These are phyloP conservation scores for Penicillium vulpinum DNA, from an alignment of 2,329 filamentous ascomycete genomes.

Conservation along the genomic window DNA sequence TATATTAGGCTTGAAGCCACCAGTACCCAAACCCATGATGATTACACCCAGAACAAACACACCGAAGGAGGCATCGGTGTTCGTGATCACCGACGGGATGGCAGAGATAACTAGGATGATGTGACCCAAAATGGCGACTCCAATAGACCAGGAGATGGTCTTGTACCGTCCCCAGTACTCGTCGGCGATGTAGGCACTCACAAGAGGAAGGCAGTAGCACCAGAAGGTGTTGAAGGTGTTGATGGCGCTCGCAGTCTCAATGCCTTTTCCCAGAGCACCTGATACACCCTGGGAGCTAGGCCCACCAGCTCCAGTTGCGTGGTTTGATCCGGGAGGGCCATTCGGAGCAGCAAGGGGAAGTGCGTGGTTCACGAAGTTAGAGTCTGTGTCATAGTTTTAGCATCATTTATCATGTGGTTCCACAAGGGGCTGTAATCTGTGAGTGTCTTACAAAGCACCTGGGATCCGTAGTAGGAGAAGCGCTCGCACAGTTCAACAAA, in stretches of 20 bases:
- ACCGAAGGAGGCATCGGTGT: not conserved
- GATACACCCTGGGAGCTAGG: not conserved
- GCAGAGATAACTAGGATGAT: not conserved
- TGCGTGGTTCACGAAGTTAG: not conserved
- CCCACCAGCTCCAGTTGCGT: not conserved
- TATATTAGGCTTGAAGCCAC: not conserved
- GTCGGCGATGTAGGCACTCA: slow-evolving; percentile 67
- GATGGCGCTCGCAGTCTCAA: slow-evolving; percentile 53
- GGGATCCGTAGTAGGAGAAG: slow-evolving; percentile 73
- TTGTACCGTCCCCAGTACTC: slow-evolving; percentile 68
- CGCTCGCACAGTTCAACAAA: slow-evolving; percentile 74
- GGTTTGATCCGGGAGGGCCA: not conserved
- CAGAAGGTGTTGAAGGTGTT: slow-evolving; percentile 63
- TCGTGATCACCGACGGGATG: not conserved
- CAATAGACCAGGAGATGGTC: slow-evolving; percentile 68
- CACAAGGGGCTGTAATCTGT: not conserved
- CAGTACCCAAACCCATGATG: not conserved
- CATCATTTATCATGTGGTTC: not conserved
- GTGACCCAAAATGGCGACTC: slow-evolving; percentile 62
- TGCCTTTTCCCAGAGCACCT: slow-evolving; percentile 43
- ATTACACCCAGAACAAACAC: not conserved
- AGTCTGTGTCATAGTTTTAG: not conserved
- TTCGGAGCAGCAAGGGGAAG: not conserved
- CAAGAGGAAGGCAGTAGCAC: slow-evolving; percentile 61
- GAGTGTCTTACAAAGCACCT: not conserved